phyloP scores from a whole-genome alignment of 2,329 filamentous ascomycete species.

The Colletotrichum scovillei region DNA sequence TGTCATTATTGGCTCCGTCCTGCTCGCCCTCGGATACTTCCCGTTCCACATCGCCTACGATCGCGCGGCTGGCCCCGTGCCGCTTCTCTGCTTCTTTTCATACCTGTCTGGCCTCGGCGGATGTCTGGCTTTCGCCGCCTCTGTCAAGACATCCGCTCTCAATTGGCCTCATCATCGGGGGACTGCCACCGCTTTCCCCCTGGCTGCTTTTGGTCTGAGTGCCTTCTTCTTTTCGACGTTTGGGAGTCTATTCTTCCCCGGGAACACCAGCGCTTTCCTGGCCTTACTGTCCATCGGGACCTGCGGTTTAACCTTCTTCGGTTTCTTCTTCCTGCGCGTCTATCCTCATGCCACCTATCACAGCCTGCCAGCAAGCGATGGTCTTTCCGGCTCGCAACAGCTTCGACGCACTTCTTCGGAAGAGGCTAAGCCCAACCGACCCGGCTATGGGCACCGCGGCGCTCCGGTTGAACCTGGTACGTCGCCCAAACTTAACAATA shows the following conservation, averaged over 20 bases:
- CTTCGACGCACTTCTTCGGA: slow-evolving; percentile 55
- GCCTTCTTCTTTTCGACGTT: slow-evolving; percentile 95
- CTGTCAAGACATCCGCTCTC: slow-evolving; percentile 87
- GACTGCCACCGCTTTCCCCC: slow-evolving; percentile 91
- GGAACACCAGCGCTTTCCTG: slow-evolving; percentile 84
- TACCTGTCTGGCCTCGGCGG: slow-evolving; percentile 90
- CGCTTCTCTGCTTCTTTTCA: slow-evolving; percentile 81
- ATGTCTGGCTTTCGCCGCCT: slow-evolving; percentile 88
- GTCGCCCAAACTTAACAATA: slow-evolving; percentile 51
- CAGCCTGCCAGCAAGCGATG: slow-evolving; percentile 56
- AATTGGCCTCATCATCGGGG: slow-evolving; percentile 94
- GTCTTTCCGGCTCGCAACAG: slow-evolving; percentile 43
- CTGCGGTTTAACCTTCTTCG: slow-evolving; percentile 76
- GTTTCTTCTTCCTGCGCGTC: slow-evolving; percentile 88
- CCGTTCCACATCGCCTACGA: slow-evolving; percentile 85
- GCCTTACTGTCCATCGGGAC: slow-evolving; percentile 85
- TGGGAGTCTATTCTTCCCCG: slow-evolving; percentile 81
- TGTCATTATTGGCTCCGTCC: slow-evolving; percentile 78
- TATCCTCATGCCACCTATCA: slow-evolving; percentile 72
- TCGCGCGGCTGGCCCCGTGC: slow-evolving; percentile 68
- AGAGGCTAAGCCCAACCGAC: slow-evolving; percentile 51
- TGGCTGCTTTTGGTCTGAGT: slow-evolving; percentile 93
- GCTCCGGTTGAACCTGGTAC: slow-evolving; percentile 72
- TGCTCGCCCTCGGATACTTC: slow-evolving; percentile 85
- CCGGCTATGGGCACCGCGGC: slow-evolving; percentile 52